Evolutionary conservation across 1,284 basidiomycete genomes (phyloP), one percentile per base, ranked within the genome.

Genomic region (Trametes polyzona): DNA sequence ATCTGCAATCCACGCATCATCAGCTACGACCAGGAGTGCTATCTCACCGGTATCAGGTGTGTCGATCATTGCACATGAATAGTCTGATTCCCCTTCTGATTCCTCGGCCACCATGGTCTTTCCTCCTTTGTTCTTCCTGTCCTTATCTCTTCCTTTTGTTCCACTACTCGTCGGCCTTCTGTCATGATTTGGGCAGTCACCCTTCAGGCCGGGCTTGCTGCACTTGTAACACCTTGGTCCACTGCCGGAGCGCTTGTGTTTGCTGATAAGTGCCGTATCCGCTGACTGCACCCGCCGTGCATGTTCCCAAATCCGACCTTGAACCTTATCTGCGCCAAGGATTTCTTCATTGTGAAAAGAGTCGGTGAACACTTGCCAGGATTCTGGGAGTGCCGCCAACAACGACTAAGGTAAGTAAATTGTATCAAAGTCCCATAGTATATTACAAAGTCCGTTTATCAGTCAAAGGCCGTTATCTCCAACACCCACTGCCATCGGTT

Each of bases 321-420:
- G 60, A 44, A 75, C 42, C 65, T 69, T 33, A 29, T 59, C 23
- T 29, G 70, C 63, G 40, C 68, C 47, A 53, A 61, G 29, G 39
- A 69, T 42, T 16, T 65, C 65, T 16, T 65, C 65, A 5, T 68
- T 58, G 47, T 68, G 57, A 11, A 70, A 40, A 4, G 65, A 54
- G 2, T 60, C 58, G 1, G 71, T 71, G 47, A 74, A 76, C 6
- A 56, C 54, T 37, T 77, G 67, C 74, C 75, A 77, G 6, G 65
- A 65, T 19, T 73, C 69, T 17, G 73, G 75, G 6, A 77, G 62
- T 8, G 71, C 75, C 0, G 69, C 72, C 4, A 77, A 61, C 0
- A 77, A 50, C 14, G 68, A n/a, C n/a, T n/a, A n/a, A n/a, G n/a
- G n/a, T n/a, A n/a, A n/a, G n/a, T n/a, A n/a, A n/a, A n/a, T n/a